Percentiles rank a stretch among this genome's conserved stretches.
Evolutionary conservation across 192 early-diverging fungal species (phyloP).

Genomic region (Podila horticola): DNA sequence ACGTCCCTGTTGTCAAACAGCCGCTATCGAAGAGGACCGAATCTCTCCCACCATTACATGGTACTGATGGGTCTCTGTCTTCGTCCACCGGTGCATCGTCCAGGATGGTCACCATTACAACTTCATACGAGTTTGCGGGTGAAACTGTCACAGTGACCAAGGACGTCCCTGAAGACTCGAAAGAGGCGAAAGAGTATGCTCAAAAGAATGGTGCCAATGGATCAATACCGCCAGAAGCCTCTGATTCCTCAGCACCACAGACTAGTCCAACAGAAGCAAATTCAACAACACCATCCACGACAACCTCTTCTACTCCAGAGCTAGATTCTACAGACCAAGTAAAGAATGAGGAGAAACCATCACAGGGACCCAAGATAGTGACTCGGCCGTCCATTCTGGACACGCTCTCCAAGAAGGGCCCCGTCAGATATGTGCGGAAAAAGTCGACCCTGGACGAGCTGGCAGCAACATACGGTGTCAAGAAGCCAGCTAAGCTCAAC

Average conservation of each 20-base stretch:
- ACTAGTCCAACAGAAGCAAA: not conserved
- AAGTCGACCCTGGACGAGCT: constrained; percentile 49
- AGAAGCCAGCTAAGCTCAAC: constrained; percentile 71
- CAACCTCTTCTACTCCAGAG: too few species aligned
- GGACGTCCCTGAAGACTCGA: constrained; percentile 50
- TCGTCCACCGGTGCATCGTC: not conserved
- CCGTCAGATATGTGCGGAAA: constrained; percentile 32
- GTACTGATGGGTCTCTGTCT: not conserved
- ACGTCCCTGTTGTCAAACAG: constrained; percentile 29
- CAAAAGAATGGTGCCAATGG: constrained; percentile 12
- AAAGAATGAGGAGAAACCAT: too few species aligned
- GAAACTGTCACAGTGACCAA: constrained; percentile 49
- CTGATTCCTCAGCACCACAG: too few species aligned
- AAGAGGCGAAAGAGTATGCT: constrained; percentile 41
- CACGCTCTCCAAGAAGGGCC: constrained; percentile 9
- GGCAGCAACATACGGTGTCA: constrained; percentile 43
- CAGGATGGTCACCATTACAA: constrained; percentile 49
- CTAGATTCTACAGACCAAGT: too few species aligned
- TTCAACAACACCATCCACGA: not conserved
- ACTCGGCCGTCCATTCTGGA: constrained; percentile 32
- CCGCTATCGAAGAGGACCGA: not conserved
- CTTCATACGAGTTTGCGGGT: constrained; percentile 51
- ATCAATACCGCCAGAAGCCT: not conserved
- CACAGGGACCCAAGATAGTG: constrained; percentile 1
- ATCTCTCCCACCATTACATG: not conserved